Conservation (phyloP, 352 stramenopile genomes). For the Globisporangium sylvaticum region DNA sequence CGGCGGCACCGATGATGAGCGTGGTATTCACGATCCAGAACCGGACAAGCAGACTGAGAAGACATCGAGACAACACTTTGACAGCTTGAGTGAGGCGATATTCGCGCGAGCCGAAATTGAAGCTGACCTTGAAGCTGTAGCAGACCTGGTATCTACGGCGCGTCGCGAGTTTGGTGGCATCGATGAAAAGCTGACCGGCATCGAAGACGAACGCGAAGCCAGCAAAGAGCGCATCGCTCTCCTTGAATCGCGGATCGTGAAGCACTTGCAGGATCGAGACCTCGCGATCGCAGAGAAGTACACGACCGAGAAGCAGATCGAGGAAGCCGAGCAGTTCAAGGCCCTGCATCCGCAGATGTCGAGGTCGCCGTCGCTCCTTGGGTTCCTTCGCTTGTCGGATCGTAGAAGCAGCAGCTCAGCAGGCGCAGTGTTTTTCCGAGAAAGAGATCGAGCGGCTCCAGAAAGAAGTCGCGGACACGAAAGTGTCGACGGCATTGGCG, state of each 20-base stretch:
- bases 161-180: constrained; percentile 39
- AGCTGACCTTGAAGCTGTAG: constrained; percentile 38
- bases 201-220: constrained; percentile 40
- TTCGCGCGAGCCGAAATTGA: constrained; percentile 42
- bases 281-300: constrained; percentile 69
- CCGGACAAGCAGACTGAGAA: constrained; percentile 3
- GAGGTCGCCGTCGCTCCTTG: constrained; percentile 21
- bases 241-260: constrained; percentile 66
- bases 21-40: background rate
- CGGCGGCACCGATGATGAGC: background rate
- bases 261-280: constrained; percentile 69
- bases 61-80: background rate
- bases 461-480: constrained; percentile 62
- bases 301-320: constrained; percentile 62
- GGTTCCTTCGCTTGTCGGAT: constrained; percentile 18
- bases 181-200: constrained; percentile 31
- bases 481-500: constrained; percentile 48
- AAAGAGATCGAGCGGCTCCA: constrained; percentile 64
- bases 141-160: constrained; percentile 47
- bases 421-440: constrained; percentile 23
- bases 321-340: constrained; percentile 57
- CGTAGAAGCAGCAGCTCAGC: constrained; percentile 15
- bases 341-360: constrained; percentile 22
- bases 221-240: constrained; percentile 51
- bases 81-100: constrained; percentile 13